Conservation (phyloP, 768 basidiomycete species). For the Pluteus cervinus region DNA sequence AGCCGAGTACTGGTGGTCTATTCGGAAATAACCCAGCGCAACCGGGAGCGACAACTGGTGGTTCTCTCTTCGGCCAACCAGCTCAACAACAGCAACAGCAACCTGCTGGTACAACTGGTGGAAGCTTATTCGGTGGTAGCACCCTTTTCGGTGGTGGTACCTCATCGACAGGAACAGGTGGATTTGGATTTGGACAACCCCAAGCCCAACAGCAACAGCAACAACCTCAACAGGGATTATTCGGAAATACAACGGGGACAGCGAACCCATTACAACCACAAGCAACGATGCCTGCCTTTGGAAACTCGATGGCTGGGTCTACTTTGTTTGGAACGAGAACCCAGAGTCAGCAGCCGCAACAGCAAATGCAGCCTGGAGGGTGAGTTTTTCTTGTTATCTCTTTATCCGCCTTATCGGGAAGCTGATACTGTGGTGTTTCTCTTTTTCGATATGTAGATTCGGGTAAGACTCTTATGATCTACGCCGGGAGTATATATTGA, state of each 20-base stretch:
- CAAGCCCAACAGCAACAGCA: slow-evolving; percentile 14
- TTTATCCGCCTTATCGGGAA: too few species aligned
- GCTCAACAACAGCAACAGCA: slow-evolving; percentile 14
- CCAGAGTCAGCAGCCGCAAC: slow-evolving; percentile 23
- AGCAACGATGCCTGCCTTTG: slow-evolving; percentile 22
- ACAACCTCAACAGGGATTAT: slow-evolving; percentile 18
- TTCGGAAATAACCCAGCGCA: slow-evolving; percentile 7
- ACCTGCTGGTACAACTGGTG: slow-evolving; percentile 14
- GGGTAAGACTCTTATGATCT: too few species aligned
- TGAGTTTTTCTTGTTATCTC: slow-evolving; percentile 5
- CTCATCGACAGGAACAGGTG: too few species aligned
- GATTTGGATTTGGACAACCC: slow-evolving; percentile 15
- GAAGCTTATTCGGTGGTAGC: slow-evolving; percentile 7
- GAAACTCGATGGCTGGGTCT: slow-evolving; percentile 13
- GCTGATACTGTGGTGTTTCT: too few species aligned
- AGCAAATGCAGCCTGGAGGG: slow-evolving; percentile 21
- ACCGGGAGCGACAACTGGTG: slow-evolving; percentile 7
- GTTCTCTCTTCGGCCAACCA: slow-evolving; percentile 10
- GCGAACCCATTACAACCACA: slow-evolving; percentile 25
- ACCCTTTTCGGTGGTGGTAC: too few species aligned
- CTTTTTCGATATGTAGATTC: slow-evolving; percentile 11
- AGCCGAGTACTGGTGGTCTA: not conserved
- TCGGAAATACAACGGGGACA: slow-evolving; percentile 15
- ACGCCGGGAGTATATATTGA: too few species aligned
- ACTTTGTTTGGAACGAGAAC: slow-evolving; percentile 25